Evolutionary conservation across 2,329 filamentous ascomycete genomes (phyloP).

Genomic region (Xylaria sp.): DNA sequence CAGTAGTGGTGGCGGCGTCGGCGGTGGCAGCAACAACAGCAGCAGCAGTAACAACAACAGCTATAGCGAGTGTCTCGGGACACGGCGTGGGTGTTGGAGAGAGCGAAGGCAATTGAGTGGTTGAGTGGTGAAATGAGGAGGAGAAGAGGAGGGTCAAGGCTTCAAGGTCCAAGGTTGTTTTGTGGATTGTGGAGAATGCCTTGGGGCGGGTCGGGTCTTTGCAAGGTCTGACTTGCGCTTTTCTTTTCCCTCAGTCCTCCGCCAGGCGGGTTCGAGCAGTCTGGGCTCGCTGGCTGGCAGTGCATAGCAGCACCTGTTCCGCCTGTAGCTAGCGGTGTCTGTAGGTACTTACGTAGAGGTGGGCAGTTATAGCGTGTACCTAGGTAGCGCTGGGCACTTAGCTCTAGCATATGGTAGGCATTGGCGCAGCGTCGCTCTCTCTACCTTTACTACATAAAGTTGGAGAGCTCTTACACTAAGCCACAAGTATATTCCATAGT

Average conservation of each 20-base stretch:
- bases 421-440: neutral
- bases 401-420: neutral
- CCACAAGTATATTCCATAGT: conserved; percentile 24
- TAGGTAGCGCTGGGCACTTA: conserved; percentile 2
- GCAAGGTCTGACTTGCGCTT: conserved; percentile 30
- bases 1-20: neutral
- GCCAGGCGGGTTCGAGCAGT: neutral
- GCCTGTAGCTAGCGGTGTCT: conserved; percentile 1
- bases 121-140: conserved; percentile 42
- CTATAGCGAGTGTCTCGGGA: conserved; percentile 41
- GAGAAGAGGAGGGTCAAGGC: conserved; percentile 41
- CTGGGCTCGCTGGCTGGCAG: neutral
- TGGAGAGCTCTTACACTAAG: conserved; percentile 13
- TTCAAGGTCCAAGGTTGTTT: conserved; percentile 38
- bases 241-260: conserved; percentile 12
- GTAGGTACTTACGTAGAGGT: neutral
- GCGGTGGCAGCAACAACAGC: conserved; percentile 1
- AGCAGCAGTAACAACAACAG: conserved; percentile 18
- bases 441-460: conserved; percentile 14
- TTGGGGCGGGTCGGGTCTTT: conserved; percentile 34
- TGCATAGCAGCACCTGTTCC: too few species aligned
- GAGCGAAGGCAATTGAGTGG: conserved; percentile 37
- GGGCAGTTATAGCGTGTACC: neutral
- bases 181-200: conserved; percentile 42
- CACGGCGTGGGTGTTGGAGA: conserved; percentile 36